Evolutionary conservation across 139 green algal species (phyloP).

Genomic region (Deuterostichococcus epilithicus): DNA sequence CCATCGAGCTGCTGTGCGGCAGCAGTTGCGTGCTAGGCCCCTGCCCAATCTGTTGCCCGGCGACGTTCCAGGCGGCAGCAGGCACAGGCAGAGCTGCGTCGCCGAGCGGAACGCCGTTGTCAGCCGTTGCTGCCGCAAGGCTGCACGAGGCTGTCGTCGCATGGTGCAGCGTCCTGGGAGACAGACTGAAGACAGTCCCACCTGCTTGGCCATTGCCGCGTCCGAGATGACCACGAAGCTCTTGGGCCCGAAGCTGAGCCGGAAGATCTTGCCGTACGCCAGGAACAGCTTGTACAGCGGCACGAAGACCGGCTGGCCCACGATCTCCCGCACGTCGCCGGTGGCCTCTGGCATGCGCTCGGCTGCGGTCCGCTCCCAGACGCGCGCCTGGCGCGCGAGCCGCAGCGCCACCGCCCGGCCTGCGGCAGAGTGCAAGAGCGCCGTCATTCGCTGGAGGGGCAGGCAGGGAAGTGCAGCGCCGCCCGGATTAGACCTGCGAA

Average conservation of each 20-base stretch:
- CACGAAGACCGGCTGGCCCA: constrained; percentile 94
- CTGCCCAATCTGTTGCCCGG: no score
- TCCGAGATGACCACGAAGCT: constrained; percentile 93
- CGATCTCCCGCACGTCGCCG: constrained; percentile 86
- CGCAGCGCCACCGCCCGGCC: constrained; percentile 46
- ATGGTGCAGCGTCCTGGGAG: not conserved
- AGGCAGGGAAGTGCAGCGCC: not conserved
- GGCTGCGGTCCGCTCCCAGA: constrained; percentile 53
- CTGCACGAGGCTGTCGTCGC: no score
- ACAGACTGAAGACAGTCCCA: constrained; percentile 2
- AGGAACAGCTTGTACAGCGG: constrained; percentile 88
- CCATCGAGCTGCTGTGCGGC: not conserved
- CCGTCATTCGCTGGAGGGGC: not conserved
- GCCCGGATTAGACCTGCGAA: not conserved
- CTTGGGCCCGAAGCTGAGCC: constrained; percentile 93
- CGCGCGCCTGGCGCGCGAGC: constrained; percentile 63
- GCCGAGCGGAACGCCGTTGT: no score
- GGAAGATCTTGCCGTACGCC: constrained; percentile 70
- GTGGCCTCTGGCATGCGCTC: constrained; percentile 73
- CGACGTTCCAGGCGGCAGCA: no score
- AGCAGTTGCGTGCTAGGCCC: no score
- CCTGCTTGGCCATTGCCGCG: constrained; percentile 66
- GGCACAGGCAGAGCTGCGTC: no score
- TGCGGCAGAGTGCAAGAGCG: constrained; percentile 13
- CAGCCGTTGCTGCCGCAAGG: no score